These are phyloP conservation scores for Mucor plumbeus DNA, from an alignment of 371 early-diverging fungal genomes.

Conservation along the genomic window DNA sequence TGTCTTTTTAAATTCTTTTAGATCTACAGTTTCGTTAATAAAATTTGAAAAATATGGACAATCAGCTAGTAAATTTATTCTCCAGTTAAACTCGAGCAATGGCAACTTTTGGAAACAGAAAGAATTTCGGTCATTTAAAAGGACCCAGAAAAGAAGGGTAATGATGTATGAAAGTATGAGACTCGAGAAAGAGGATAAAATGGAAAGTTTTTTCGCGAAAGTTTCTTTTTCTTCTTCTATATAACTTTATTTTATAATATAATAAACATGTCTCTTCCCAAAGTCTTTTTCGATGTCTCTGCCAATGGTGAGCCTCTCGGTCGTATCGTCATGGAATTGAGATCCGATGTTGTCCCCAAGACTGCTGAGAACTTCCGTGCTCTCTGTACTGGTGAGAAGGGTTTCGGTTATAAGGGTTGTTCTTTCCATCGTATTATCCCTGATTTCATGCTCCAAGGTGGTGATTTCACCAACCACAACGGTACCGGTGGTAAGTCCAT, in stretches of 20 bases:
- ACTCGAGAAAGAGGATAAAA: not conserved
- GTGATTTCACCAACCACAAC: conserved; percentile 94
- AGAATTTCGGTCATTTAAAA: conserved; percentile 4
- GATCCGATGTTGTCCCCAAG: conserved; percentile 90
- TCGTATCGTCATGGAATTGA: conserved; percentile 69
- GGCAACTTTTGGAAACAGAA: conserved; percentile 14
- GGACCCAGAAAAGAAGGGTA: not conserved
- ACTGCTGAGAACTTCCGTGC: conserved; percentile 98
- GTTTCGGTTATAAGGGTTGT: conserved; percentile 85
- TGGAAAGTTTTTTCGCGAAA: not conserved
- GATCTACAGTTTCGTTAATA: not conserved
- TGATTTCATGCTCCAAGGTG: conserved; percentile 99
- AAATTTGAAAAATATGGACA: not conserved
- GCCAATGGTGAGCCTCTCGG: conserved; percentile 60
- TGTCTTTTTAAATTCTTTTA: not conserved
- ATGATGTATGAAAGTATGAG: not conserved
- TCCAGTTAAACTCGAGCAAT: conserved; percentile 6
- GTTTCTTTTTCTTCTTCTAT: not conserved
- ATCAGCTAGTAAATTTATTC: not conserved
- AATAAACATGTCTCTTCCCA: conserved; percentile 17
- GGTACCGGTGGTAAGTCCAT: conserved; percentile 98
- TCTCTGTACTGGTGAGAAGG: conserved; percentile 81
- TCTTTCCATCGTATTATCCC: conserved; percentile 94
- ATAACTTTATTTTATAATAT: not conserved
- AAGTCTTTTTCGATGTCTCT: conserved; percentile 66